Percentiles rank a stretch among this genome's conserved stretches.
Conservation (phyloP, 305 asterid species). For the Solanum aculeatissimum region DNA sequence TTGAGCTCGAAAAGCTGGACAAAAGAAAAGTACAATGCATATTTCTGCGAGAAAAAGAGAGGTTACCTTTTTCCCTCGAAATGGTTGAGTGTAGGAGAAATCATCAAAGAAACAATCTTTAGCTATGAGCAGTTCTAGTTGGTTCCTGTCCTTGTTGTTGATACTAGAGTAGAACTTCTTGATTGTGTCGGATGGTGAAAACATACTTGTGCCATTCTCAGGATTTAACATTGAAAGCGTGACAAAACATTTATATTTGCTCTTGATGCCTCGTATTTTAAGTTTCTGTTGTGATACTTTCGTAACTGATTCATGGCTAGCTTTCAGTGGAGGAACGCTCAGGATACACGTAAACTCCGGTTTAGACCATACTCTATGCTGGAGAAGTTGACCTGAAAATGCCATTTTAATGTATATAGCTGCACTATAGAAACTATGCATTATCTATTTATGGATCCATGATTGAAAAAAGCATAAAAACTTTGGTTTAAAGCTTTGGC, state of each 20-base stretch:
- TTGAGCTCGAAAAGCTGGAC: neutral
- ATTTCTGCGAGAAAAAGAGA: neutral
- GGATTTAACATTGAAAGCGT: constrained; percentile 10
- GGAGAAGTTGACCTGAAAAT: neutral
- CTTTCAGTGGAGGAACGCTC: neutral
- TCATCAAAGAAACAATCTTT: constrained; percentile 54
- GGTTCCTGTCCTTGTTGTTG: constrained; percentile 37
- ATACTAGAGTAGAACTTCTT: constrained; percentile 39
- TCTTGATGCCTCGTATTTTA: neutral
- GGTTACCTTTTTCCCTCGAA: constrained; percentile 50
- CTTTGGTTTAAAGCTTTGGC: neutral
- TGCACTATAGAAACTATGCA: neutral
- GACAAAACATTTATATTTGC: constrained; percentile 4
- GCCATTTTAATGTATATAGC: neutral
- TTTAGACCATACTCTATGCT: neutral
- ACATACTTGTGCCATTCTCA: constrained; percentile 2
- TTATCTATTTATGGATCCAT: neutral
- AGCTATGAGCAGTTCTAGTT: constrained; percentile 27
- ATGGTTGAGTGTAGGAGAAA: constrained; percentile 40
- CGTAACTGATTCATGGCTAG: neutral
- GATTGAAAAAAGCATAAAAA: neutral
- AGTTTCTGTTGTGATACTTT: neutral
- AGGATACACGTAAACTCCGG: neutral
- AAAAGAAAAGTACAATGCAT: neutral
- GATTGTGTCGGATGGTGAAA: constrained; percentile 31